Conservation (phyloP, 192 early-diverging fungal genomes). For the Backusella australiensis region DNA sequence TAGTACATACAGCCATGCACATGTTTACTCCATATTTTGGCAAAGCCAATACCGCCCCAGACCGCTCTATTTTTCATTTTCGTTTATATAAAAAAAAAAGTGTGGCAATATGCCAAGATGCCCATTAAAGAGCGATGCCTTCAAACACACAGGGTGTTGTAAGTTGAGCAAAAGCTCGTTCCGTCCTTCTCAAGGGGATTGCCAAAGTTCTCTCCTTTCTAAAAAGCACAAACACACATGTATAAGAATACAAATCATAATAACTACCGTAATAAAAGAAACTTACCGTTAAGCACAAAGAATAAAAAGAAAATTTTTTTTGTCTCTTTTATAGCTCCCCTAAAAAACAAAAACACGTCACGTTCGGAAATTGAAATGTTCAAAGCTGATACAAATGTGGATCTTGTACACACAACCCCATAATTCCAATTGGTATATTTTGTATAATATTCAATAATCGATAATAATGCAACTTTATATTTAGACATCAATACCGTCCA, state of each 20-base stretch:
- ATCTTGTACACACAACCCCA: too few relatives aligned
- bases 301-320: not conserved
- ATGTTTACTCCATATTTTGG: too few relatives aligned
- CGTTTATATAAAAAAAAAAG: slow-evolving; percentile 26
- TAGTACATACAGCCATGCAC: too few relatives aligned
- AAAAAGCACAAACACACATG: not conserved
- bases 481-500: too few relatives aligned
- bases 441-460: too few relatives aligned
- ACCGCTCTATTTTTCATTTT: slow-evolving; percentile 14
- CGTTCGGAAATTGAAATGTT: too few relatives aligned
- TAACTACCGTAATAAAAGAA: not conserved
- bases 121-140: slow-evolving; percentile 24
- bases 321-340: not conserved
- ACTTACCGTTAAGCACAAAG: slow-evolving; percentile 36
- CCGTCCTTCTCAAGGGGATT: slow-evolving; percentile 42
- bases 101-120: slow-evolving; percentile 35
- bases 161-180: slow-evolving; percentile 32
- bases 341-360: not conserved
- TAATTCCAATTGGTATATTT: too few relatives aligned
- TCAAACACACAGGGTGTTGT: slow-evolving; percentile 28
- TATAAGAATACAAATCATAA: not conserved
- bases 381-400: too few relatives aligned
- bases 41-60: not conserved
- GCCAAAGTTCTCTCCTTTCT: slow-evolving; percentile 40
- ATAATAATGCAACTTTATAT: too few relatives aligned